Evolutionary conservation across 352 stramenopile species (phyloP).

Genomic region (Pythium aquatile): DNA sequence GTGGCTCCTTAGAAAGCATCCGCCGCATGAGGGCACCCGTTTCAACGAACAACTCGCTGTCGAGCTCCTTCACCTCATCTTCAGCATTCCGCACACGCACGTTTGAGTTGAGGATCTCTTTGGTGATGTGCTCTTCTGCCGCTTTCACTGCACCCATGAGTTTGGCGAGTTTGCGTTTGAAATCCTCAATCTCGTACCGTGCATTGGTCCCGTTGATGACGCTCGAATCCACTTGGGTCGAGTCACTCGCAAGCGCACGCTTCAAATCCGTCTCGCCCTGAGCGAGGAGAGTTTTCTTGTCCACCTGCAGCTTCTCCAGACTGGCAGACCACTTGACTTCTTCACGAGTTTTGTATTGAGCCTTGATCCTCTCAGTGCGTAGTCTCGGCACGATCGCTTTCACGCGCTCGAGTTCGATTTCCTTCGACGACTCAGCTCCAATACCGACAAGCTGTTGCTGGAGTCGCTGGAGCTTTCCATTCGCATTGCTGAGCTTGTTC

Average conservation of each 20-base stretch:
- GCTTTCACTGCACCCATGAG: slow-evolving; percentile 62
- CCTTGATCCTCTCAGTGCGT: slow-evolving; percentile 53
- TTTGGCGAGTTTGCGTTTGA: slow-evolving; percentile 73
- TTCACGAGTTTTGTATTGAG: slow-evolving; percentile 55
- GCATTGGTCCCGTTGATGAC: slow-evolving; percentile 56
- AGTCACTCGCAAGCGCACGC: slow-evolving; percentile 60
- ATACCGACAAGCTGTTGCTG: slow-evolving; percentile 59
- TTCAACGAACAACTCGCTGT: slow-evolving; percentile 63
- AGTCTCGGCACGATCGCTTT: slow-evolving; percentile 60
- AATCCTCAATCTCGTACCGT: slow-evolving; percentile 73
- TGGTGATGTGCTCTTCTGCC: slow-evolving; percentile 52
- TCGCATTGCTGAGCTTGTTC: slow-evolving; percentile 43
- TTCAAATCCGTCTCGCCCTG: slow-evolving; percentile 69
- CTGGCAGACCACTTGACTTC: slow-evolving; percentile 50
- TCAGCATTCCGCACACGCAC: slow-evolving; percentile 66
- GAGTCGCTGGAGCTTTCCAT: slow-evolving; percentile 40
- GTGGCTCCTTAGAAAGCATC: slow-evolving; percentile 52
- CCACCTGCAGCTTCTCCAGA: slow-evolving; percentile 48
- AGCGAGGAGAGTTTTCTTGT: slow-evolving; percentile 56
- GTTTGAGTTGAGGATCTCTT: slow-evolving; percentile 59
- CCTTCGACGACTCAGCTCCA: slow-evolving; percentile 57
- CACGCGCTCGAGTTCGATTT: slow-evolving; percentile 64
- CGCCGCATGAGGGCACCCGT: slow-evolving; percentile 74
- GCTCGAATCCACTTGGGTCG: slow-evolving; percentile 58
- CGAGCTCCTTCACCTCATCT: slow-evolving; percentile 65